Evolutionary conservation across 139 green algal species (phyloP).

Genomic region (Chlorella sp.): DNA sequence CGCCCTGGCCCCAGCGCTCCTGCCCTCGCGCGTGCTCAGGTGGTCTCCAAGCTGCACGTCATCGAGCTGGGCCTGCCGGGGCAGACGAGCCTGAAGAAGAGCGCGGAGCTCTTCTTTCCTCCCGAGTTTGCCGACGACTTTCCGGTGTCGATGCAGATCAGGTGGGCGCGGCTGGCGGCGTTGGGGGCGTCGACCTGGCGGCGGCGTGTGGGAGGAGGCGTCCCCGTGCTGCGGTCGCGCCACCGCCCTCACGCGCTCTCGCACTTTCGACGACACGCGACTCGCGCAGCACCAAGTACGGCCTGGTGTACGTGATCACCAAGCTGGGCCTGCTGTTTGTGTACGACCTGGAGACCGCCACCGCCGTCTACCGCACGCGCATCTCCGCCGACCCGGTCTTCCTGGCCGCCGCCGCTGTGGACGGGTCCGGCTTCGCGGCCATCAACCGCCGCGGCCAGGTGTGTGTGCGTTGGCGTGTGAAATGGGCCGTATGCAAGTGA

Average conservation of each 20-base stretch:
- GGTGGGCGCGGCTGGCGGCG: not conserved
- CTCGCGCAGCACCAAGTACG: conserved; percentile 73
- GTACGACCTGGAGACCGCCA: conserved; percentile 97
- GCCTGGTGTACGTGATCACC: conserved; percentile 95
- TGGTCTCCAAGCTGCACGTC: conserved; percentile 95
- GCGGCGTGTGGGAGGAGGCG: not conserved
- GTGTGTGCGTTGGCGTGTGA: too few species aligned
- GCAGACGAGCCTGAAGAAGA: conserved; percentile 76
- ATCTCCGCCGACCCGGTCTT: conserved; percentile 98
- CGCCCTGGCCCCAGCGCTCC: too few species aligned
- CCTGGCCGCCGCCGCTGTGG: conserved; percentile 72
- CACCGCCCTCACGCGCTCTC: not conserved
- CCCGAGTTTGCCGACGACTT: conserved; percentile 99
- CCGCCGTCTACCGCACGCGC: conserved; percentile 95
- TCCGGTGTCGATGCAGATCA: conserved; percentile 94
- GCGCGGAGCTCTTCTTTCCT: conserved; percentile 99
- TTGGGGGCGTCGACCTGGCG: not conserved
- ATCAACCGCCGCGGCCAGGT: conserved; percentile 89
- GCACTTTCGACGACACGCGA: not conserved
- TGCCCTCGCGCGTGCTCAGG: too few species aligned
- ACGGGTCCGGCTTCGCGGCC: conserved; percentile 87
- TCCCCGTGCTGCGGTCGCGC: not conserved
- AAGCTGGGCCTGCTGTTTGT: conserved; percentile 99
- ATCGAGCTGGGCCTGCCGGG: conserved; percentile 91
- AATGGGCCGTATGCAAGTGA: too few species aligned